phyloP scores from a whole-genome alignment of 1,284 basidiomycete species.

The Boletus smithii region DNA sequence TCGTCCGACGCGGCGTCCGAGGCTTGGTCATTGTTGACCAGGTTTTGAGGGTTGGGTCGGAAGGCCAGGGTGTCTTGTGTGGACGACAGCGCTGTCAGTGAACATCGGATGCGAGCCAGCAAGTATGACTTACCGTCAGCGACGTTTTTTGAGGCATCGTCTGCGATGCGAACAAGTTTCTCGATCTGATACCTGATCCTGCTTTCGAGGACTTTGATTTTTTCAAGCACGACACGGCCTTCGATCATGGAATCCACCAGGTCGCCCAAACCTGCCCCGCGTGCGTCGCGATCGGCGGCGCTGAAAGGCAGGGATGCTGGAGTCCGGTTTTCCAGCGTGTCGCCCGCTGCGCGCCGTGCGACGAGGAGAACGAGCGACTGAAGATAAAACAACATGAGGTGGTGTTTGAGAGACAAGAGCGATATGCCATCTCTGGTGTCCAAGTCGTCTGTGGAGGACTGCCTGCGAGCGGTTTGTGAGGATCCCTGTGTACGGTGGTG shows the following conservation, averaged over 20 bases:
- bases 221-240: slow-evolving; percentile 73
- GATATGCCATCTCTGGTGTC: slow-evolving; percentile 84
- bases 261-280: slow-evolving; percentile 61
- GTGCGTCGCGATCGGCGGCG: slow-evolving; percentile 44
- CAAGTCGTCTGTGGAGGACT: slow-evolving; percentile 42
- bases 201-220: slow-evolving; percentile 75
- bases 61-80: slow-evolving; percentile 82
- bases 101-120: background rate
- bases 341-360: slow-evolving; percentile 63
- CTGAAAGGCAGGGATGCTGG: slow-evolving; percentile 55
- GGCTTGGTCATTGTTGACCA: slow-evolving; percentile 44
- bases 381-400: slow-evolving; percentile 83
- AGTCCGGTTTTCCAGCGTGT: slow-evolving; percentile 52
- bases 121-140: slow-evolving; percentile 56
- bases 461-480: slow-evolving; percentile 25
- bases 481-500: background rate
- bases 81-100: slow-evolving; percentile 4
- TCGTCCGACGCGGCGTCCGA: slow-evolving; percentile 37
- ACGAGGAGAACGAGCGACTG: slow-evolving; percentile 81
- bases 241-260: slow-evolving; percentile 73
- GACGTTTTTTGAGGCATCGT: slow-evolving; percentile 53
- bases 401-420: slow-evolving; percentile 84
- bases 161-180: slow-evolving; percentile 79
- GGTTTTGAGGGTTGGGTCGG: slow-evolving; percentile 79
- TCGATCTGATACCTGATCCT: slow-evolving; percentile 95